phyloP scores from a whole-genome alignment of 495 filamentous ascomycete genomes.

The Aspergillus sclerotioniger region DNA sequence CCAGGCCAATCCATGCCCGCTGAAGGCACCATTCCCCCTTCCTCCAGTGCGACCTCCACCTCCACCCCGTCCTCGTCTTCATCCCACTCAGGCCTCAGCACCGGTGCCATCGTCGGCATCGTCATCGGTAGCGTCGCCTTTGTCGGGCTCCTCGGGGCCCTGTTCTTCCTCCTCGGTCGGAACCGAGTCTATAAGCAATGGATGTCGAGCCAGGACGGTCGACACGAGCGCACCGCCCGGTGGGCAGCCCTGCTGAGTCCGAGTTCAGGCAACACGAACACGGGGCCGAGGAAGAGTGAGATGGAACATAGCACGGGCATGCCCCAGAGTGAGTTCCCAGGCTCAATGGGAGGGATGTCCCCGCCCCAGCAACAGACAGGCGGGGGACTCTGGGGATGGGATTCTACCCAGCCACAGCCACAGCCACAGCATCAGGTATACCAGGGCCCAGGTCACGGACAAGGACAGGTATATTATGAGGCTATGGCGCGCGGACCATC shows the following conservation, averaged over 20 bases:
- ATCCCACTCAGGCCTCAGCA: conserved; percentile 21
- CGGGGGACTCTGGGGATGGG: conserved; percentile 26
- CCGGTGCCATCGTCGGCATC: conserved; percentile 41
- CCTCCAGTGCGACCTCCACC: conserved; percentile 9
- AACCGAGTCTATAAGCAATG: conserved; percentile 38
- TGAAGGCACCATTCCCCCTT: conserved; percentile 24
- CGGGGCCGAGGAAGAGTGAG: conserved; percentile 14
- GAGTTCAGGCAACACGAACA: neutral
- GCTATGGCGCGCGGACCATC: conserved; percentile 15
- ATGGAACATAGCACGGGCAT: conserved; percentile 1
- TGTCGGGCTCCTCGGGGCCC: conserved; percentile 28
- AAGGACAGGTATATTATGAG: conserved; percentile 2
- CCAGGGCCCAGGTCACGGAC: neutral
- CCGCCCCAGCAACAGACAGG: neutral
- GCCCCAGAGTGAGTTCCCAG: too few species aligned
- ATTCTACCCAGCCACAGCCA: conserved; percentile 11
- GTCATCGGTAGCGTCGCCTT: conserved; percentile 32
- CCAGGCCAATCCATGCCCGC: conserved; percentile 40
- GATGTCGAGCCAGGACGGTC: conserved; percentile 34
- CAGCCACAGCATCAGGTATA: conserved; percentile 7
- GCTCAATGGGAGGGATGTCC: too few species aligned
- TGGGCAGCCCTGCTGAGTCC: conserved; percentile 30
- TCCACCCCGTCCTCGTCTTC: conserved; percentile 10
- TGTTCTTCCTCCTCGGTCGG: conserved; percentile 42
- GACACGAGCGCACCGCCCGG: conserved; percentile 30